Evolutionary conservation across 73 alveolate species (phyloP), one percentile per base, ranked within the genome.

Genomic region (Blepharisma japonicum): DNA sequence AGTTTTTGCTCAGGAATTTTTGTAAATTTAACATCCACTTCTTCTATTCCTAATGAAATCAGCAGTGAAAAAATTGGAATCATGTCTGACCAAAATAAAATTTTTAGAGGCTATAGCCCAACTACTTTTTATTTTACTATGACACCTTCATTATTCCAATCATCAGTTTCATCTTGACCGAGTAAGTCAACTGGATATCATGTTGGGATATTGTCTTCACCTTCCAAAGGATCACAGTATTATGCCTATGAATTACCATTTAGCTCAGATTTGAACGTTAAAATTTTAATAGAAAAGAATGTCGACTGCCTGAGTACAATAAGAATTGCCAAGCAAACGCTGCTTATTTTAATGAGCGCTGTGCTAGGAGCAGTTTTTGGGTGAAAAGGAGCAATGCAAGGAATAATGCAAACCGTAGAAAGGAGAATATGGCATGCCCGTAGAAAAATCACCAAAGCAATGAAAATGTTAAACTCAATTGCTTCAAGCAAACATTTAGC

Each of bases 1-100:
- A 70, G 80, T 47, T 70, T 18, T 5, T 70, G 71, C n/a, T 11
- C 80, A 39, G 80, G 80, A 18, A 70, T 70, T n/a, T 11, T 18
- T 0, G 18, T 70, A n/a, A 70, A 23, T 45, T 7, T 70, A 25
- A 70, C 80, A 38, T 23, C 80, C 81, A 45, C 14, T 2, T 70
- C 80, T 45, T 70, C 80, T n/a, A 70, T 70, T 45, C 80, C 80
- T 9, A 39, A 70, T 47, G 70, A 39, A 5, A 45, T 18, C 25
- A 45, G 68, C 61, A 18, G 55, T 2, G 80, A 14, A 45, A 39
- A n/a, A 14, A 7, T 7, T 9, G 11, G 20, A 47, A 5, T 70
- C 27, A 14, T 47, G 20, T 23, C 80, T 23, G 61, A 45, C 42
- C 11, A 21, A 14, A 54, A 54, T 20, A 38, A 23, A 2, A 25